Evolutionary conservation across 2,329 filamentous ascomycete species (phyloP).

Genomic region (Clonostachys sp.): DNA sequence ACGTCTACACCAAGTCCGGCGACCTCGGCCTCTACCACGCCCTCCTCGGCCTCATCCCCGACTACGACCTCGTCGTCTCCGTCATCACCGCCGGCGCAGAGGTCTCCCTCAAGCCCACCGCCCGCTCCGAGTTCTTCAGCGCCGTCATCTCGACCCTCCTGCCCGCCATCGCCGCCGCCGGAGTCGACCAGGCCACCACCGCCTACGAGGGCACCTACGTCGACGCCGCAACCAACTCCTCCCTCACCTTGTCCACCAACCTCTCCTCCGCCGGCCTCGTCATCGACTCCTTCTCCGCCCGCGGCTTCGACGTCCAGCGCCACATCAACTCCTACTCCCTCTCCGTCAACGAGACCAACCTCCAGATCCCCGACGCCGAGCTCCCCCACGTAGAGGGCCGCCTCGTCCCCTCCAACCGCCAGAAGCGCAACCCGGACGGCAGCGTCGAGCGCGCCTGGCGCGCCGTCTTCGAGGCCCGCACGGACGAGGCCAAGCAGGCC

Average conservation of each 20-base stretch:
- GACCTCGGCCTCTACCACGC: constrained; percentile 34
- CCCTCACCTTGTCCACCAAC: constrained; percentile 28
- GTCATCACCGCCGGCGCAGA: constrained; percentile 28
- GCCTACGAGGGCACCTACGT: constrained; percentile 29
- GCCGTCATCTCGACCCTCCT: constrained; percentile 25
- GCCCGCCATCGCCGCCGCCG: constrained; percentile 34
- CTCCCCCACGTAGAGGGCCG: constrained; percentile 12
- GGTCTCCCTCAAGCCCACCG: constrained; percentile 8
- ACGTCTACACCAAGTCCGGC: constrained; percentile 42
- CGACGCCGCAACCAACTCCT: constrained; percentile 30
- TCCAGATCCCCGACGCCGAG: background rate
- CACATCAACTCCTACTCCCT: constrained; percentile 22
- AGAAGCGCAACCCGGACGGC: constrained; percentile 3
- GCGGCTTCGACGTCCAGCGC: constrained; percentile 30
- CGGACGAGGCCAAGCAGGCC: constrained; percentile 6
- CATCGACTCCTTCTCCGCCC: constrained; percentile 30
- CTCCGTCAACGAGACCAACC: constrained; percentile 5
- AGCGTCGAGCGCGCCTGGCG: constrained; percentile 19
- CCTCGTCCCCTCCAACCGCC: constrained; percentile 19
- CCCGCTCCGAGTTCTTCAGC: constrained; percentile 14
- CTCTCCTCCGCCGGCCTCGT: constrained; percentile 26
- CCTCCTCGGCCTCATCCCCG: constrained; percentile 33
- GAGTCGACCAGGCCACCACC: constrained; percentile 23
- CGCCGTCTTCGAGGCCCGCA: constrained; percentile 16
- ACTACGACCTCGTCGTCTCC: constrained; percentile 37